Evolutionary conservation across 2,329 filamentous ascomycete genomes (phyloP).

Genomic region (Aureobasidium subglaciale): DNA sequence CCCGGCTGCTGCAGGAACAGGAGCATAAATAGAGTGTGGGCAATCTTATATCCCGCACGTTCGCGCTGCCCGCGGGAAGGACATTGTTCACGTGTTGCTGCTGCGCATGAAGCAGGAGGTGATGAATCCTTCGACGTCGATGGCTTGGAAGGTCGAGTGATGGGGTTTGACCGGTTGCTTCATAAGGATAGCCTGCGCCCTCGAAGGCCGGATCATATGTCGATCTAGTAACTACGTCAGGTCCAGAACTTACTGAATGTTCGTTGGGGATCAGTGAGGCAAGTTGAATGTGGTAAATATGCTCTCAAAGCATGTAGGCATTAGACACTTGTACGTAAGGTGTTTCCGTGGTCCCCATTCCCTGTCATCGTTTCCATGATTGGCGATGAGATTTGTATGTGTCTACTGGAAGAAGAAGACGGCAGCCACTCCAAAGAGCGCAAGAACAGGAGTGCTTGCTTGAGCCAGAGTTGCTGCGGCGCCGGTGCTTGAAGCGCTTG

Average conservation of each 20-base stretch:
- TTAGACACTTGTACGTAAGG: conserved; percentile 10
- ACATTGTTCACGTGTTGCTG: neutral
- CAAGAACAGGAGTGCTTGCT: conserved; percentile 32
- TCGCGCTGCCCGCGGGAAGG: neutral
- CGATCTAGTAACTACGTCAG: neutral
- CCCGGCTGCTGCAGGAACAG: conserved; percentile 10
- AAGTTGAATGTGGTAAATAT: neutral
- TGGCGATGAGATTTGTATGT: conserved; percentile 1
- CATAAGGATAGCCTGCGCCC: neutral
- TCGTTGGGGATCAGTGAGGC: neutral
- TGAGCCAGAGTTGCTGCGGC: conserved; percentile 19
- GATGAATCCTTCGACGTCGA: neutral
- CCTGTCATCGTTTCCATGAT: neutral
- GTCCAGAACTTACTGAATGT: neutral
- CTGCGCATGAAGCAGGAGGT: neutral
- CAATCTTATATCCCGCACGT: neutral
- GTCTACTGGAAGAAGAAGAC: conserved; percentile 29
- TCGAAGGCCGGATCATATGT: neutral
- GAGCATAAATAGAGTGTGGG: neutral
- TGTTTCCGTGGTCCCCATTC: neutral
- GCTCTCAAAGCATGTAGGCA: neutral
- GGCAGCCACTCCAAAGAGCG: conserved; percentile 35
- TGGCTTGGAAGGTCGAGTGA: neutral
- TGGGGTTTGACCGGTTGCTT: neutral
- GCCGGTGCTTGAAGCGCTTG: neutral